These are phyloP conservation scores for Fusarium acutatum DNA, from an alignment of 2,329 filamentous ascomycete genomes.

Conservation along the genomic window DNA sequence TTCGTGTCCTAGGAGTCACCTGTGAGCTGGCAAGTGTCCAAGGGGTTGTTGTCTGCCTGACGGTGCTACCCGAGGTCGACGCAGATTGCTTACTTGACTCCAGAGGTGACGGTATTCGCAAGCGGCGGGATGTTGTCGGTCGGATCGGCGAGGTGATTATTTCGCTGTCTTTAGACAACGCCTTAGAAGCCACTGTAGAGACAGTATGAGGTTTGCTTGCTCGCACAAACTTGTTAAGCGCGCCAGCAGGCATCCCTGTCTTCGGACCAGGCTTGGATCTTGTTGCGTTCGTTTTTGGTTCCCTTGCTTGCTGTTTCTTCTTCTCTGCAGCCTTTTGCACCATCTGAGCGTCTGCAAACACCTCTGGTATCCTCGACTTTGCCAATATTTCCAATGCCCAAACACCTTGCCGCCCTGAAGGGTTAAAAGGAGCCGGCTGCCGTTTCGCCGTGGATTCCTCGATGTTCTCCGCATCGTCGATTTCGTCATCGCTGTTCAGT, in stretches of 20 bases:
- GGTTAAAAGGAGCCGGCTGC: slow-evolving; percentile 62
- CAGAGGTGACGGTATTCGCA: slow-evolving; percentile 40
- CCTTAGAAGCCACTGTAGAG: neutral
- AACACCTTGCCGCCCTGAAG: slow-evolving; percentile 61
- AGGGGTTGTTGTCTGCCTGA: slow-evolving; percentile 37
- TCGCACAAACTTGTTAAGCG: slow-evolving; percentile 53
- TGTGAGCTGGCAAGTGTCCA: slow-evolving; percentile 57
- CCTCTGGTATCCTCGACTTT: slow-evolving; percentile 36
- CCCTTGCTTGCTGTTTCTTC: slow-evolving; percentile 19
- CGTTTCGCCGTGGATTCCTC: slow-evolving; percentile 9
- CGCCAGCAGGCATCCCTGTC: slow-evolving; percentile 38
- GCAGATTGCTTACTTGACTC: slow-evolving; percentile 50
- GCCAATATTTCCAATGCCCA: slow-evolving; percentile 52
- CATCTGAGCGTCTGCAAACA: slow-evolving; percentile 43
- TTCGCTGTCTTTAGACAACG: neutral
- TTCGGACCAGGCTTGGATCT: slow-evolving; percentile 28
- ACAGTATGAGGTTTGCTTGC: slow-evolving; percentile 47
- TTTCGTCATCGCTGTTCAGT: slow-evolving; percentile 73
- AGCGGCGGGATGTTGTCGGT: slow-evolving; percentile 18
- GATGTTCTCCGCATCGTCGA: slow-evolving; percentile 52
- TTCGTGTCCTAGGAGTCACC: slow-evolving; percentile 49
- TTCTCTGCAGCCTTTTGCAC: slow-evolving; percentile 4
- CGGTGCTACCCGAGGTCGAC: slow-evolving; percentile 35
- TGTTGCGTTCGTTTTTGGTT: slow-evolving; percentile 26
- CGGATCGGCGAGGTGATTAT: neutral